Percentiles rank a stretch among this genome's conserved stretches.
These are phyloP conservation scores for Eucalyptus melliodora DNA, from an alignment of 345 rosid genomes.

Conservation along the genomic window DNA sequence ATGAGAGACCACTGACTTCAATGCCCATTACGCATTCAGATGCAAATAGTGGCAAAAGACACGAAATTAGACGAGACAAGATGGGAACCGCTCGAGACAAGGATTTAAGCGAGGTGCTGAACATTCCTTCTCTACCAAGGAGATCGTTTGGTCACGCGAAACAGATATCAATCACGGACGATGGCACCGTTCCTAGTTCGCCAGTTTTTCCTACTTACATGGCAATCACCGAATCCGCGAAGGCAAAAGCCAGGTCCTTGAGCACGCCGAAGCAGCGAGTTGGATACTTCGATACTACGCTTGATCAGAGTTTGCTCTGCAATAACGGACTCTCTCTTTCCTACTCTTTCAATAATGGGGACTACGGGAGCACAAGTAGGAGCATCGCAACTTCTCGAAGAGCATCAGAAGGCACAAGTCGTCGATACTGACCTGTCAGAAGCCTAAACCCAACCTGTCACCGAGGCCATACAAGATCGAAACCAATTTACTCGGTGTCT, in stretches of 20 bases:
- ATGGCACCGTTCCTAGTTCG: constrained; percentile 26
- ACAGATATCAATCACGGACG: constrained; percentile 17
- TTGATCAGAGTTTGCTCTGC: constrained; percentile 12
- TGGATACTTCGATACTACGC: constrained; percentile 20
- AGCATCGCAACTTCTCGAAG: not conserved
- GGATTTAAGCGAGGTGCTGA: constrained; percentile 28
- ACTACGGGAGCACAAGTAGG: constrained; percentile 8
- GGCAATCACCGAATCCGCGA: constrained; percentile 67
- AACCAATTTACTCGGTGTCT: not conserved
- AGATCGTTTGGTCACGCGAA: constrained; percentile 47
- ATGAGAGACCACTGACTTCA: constrained; percentile 9
- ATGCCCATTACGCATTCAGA: constrained; percentile 4
- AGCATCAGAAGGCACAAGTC: constrained; percentile 1
- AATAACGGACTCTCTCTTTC: constrained; percentile 16
- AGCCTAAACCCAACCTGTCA: not conserved
- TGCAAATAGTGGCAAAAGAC: constrained; percentile 1
- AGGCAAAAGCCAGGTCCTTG: constrained; percentile 63
- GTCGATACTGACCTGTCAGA: not conserved
- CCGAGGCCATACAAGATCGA: not conserved
- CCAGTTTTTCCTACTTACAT: constrained; percentile 51
- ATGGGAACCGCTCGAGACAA: constrained; percentile 8
- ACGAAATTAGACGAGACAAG: constrained; percentile 9
- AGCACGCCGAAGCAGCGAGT: constrained; percentile 70
- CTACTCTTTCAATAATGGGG: constrained; percentile 37
- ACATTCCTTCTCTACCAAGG: constrained; percentile 45